These are phyloP conservation scores for Rhizopus delemar DNA, from an alignment of 371 early-diverging fungal species.

Conservation along the genomic window DNA sequence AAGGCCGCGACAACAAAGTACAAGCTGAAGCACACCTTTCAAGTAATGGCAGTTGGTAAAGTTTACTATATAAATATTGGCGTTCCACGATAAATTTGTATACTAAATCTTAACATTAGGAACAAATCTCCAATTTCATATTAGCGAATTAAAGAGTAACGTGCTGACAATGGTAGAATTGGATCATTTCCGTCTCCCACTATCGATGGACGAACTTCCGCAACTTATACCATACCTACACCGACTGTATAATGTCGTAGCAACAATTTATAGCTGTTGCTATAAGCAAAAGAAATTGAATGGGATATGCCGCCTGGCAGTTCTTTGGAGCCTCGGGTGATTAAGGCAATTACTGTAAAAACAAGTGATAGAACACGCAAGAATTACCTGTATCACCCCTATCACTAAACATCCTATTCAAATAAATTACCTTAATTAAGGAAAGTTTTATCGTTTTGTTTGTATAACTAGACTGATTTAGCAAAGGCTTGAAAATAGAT, in stretches of 20 bases:
- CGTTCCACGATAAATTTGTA: slow-evolving; percentile 2
- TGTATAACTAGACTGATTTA: too few relatives aligned
- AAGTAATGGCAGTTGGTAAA: slow-evolving; percentile 9
- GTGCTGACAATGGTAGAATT: slow-evolving; percentile 5
- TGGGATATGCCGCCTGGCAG: slow-evolving; percentile 4
- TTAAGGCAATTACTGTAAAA: not conserved
- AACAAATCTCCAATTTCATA: slow-evolving; percentile 6
- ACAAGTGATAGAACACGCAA: too few relatives aligned
- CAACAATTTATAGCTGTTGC: slow-evolving; percentile 5
- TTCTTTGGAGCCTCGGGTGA: slow-evolving; percentile 14
- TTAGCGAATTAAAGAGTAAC: slow-evolving; percentile 5
- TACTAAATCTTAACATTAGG: slow-evolving; percentile 3
- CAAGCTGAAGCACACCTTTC: slow-evolving; percentile 6
- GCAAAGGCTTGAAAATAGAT: too few relatives aligned
- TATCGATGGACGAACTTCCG: slow-evolving; percentile 6
- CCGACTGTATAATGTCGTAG: slow-evolving; percentile 5
- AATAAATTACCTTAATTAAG: too few relatives aligned
- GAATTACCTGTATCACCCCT: too few relatives aligned
- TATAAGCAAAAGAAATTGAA: slow-evolving; percentile 8
- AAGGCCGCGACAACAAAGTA: slow-evolving; percentile 7
- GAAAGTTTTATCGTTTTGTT: too few relatives aligned
- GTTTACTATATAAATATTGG: slow-evolving; percentile 3
- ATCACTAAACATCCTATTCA: too few relatives aligned
- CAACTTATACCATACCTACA: slow-evolving; percentile 9
- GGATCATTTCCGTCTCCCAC: slow-evolving; percentile 2